These are phyloP conservation scores for Eutrema japonicum DNA, from an alignment of 345 rosid genomes.

Conservation along the genomic window DNA sequence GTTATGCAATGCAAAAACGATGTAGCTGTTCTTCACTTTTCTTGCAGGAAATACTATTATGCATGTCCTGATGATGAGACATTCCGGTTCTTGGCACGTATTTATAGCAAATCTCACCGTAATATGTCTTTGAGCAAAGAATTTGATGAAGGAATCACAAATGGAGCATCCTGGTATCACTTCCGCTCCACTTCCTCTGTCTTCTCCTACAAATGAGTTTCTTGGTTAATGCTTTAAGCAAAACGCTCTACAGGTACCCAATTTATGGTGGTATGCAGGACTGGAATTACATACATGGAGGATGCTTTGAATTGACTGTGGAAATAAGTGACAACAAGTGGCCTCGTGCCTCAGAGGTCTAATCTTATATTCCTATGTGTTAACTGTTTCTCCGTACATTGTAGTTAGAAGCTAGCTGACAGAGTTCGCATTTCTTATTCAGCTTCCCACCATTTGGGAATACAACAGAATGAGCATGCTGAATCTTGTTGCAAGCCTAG, in stretches of 20 bases:
- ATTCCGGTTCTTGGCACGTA: slow-evolving; percentile 75
- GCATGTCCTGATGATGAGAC: slow-evolving; percentile 91
- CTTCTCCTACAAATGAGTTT: slow-evolving; percentile 25
- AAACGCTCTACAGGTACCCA: slow-evolving; percentile 74
- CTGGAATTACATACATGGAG: slow-evolving; percentile 95
- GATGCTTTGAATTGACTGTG: slow-evolving; percentile 95
- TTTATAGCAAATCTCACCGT: slow-evolving; percentile 79
- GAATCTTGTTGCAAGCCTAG: slow-evolving; percentile 80
- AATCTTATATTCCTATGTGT: slow-evolving; percentile 24
- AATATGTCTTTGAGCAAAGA: slow-evolving; percentile 95
- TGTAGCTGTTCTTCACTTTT: slow-evolving; percentile 18
- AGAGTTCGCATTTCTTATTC: slow-evolving; percentile 33
- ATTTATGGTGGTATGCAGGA: slow-evolving; percentile 99
- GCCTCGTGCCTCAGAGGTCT: slow-evolving; percentile 88
- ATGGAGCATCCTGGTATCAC: slow-evolving; percentile 90
- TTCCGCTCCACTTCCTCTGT: slow-evolving; percentile 5
- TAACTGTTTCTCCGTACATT: slow-evolving; percentile 25
- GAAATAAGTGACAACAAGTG: slow-evolving; percentile 94
- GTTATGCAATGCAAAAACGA: slow-evolving; percentile 11
- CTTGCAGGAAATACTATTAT: slow-evolving; percentile 77
- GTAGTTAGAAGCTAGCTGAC: slow-evolving; percentile 35
- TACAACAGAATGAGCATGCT: slow-evolving; percentile 90
- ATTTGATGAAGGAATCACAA: slow-evolving; percentile 88
- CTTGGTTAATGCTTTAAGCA: slow-evolving; percentile 25
- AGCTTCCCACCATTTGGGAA: slow-evolving; percentile 91